These are phyloP conservation scores for Closterium sp. DNA, from an alignment of 139 green algal species.

Conservation along the genomic window DNA sequence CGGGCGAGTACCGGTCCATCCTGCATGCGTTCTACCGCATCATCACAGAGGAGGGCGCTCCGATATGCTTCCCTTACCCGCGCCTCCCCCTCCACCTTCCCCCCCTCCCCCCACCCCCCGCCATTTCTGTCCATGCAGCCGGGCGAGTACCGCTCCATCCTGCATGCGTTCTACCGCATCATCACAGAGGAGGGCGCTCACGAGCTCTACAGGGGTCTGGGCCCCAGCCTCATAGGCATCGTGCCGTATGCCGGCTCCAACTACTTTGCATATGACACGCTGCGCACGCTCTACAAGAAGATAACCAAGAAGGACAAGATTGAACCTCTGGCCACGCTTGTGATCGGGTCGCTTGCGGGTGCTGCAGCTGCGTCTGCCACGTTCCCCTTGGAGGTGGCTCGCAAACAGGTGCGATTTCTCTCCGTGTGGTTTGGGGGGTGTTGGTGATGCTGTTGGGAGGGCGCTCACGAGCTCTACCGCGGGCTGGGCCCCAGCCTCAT, in stretches of 20 bases:
- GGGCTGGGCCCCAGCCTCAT: slow-evolving; percentile 36
- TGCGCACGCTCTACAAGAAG: slow-evolving; percentile 36
- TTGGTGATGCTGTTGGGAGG: no score
- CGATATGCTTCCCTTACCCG: no score
- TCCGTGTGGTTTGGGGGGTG: no score
- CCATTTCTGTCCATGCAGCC: background rate
- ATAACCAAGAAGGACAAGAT: slow-evolving; percentile 40
- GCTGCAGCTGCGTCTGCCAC: slow-evolving; percentile 37
- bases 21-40: slow-evolving; percentile 30
- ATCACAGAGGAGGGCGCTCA: slow-evolving; percentile 2
- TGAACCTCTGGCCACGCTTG: slow-evolving; percentile 27
- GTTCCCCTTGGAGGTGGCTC: slow-evolving; percentile 41
- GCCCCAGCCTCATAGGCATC: slow-evolving; percentile 40
- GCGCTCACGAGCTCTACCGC: no score
- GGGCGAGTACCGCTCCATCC: slow-evolving; percentile 5
- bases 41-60: slow-evolving; percentile 3
- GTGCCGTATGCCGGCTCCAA: slow-evolving; percentile 46
- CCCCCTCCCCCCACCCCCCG: background rate
- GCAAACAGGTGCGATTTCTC: slow-evolving; percentile 22
- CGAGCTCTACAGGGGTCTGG: slow-evolving; percentile 27
- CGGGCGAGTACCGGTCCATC: slow-evolving; percentile 8
- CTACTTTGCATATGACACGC: slow-evolving; percentile 47
- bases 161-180: slow-evolving; percentile 31
- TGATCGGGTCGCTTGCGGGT: slow-evolving; percentile 35
- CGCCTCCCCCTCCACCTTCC: background rate